Conservation (phyloP, 2,329 filamentous ascomycete genomes). For the Colletotrichum tofieldiae region DNA sequence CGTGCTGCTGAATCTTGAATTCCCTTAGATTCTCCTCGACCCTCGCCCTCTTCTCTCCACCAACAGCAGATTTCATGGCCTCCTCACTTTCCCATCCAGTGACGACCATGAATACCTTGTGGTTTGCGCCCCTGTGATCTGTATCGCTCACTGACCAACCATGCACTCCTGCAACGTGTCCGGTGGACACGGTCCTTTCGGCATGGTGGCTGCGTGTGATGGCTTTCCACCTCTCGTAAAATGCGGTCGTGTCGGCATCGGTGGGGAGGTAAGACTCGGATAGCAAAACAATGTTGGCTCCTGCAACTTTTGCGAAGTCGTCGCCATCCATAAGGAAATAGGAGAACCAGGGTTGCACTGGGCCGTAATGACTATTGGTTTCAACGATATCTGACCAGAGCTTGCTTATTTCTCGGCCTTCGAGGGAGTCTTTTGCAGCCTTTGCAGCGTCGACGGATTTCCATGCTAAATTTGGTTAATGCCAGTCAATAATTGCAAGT, state of each 20-base stretch:
- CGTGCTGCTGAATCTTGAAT: slow-evolving; percentile 7
- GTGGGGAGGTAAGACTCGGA: background rate
- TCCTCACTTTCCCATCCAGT: slow-evolving; percentile 8
- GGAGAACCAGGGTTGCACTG: background rate
- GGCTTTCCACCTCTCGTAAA: background rate
- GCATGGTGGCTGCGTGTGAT: background rate
- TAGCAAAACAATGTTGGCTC: background rate
- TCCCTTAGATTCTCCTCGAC: slow-evolving; percentile 3
- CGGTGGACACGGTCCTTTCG: background rate
- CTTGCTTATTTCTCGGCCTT: background rate
- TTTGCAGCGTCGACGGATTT: slow-evolving; percentile 16
- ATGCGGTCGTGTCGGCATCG: background rate
- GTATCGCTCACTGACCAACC: background rate
- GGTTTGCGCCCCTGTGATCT: background rate
- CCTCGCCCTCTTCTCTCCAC: background rate
- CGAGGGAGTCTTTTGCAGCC: background rate
- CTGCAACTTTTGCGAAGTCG: background rate
- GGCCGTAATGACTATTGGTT: background rate
- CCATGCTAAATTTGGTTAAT: background rate
- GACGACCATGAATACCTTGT: slow-evolving; percentile 19
- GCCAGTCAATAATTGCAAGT: background rate
- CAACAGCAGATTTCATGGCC: background rate
- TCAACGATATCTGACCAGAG: background rate
- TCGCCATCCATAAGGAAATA: background rate
- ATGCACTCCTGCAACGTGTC: background rate